These are phyloP conservation scores for Pythium biforme DNA, from an alignment of 352 stramenopile genomes.

Conservation along the genomic window DNA sequence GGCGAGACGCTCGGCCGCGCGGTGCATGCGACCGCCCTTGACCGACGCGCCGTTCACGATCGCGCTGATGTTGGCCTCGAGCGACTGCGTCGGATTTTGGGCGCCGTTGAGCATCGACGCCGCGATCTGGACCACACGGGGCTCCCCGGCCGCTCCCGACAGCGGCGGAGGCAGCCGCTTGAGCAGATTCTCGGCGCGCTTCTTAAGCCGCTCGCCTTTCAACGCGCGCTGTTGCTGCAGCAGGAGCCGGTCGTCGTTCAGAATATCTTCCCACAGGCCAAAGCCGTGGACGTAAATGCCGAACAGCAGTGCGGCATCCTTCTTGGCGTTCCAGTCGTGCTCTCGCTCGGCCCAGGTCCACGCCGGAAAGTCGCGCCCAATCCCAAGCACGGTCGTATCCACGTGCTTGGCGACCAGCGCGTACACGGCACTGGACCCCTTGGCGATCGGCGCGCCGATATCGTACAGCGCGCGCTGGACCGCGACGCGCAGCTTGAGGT, in stretches of 20 bases:
- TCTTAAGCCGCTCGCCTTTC: constrained; percentile 83
- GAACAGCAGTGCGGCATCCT: constrained; percentile 76
- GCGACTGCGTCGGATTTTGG: constrained; percentile 50
- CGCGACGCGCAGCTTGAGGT: constrained; percentile 80
- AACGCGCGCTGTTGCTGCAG: constrained; percentile 80
- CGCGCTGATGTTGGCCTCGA: constrained; percentile 71
- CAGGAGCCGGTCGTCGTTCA: constrained; percentile 77
- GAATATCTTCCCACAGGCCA: constrained; percentile 83
- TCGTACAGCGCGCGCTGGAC: constrained; percentile 72
- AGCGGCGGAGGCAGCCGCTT: constrained; percentile 64
- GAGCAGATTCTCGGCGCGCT: constrained; percentile 78
- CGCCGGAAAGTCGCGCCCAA: constrained; percentile 57
- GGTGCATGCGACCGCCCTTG: constrained; percentile 59
- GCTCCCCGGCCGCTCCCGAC: constrained; percentile 47
- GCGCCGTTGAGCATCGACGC: constrained; percentile 35
- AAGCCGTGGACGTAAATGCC: constrained; percentile 86
- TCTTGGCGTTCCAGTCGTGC: constrained; percentile 74
- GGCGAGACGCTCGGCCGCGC: constrained; percentile 60
- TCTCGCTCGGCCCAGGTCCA: constrained; percentile 84
- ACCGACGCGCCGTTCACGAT: constrained; percentile 54
- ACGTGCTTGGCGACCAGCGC: constrained; percentile 68
- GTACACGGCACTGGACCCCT: constrained; percentile 50
- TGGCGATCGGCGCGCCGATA: constrained; percentile 37
- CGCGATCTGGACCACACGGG: constrained; percentile 57
- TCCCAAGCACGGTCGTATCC: constrained; percentile 62